A percentile compares a stretch with the other conserved stretches of the same genome.
Conservation (phyloP, 1,284 basidiomycete genomes). For the Microbotryum saponariae region DNA sequence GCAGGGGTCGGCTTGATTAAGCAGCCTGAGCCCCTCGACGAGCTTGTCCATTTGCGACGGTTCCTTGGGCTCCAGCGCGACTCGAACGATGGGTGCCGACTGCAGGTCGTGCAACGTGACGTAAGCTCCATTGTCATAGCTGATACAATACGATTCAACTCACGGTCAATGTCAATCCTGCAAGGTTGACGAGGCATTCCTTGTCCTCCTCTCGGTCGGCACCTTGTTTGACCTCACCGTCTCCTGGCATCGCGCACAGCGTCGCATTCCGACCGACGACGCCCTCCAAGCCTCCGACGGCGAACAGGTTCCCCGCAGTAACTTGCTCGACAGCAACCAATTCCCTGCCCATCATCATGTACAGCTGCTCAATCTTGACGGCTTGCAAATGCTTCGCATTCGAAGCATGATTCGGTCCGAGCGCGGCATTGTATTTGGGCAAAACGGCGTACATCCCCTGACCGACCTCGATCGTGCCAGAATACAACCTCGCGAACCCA, state of each 20-base stretch:
- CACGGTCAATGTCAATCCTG: constrained; percentile 64
- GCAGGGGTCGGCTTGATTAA: constrained; percentile 94
- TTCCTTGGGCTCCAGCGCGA: constrained; percentile 80
- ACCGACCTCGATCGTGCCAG: constrained; percentile 67
- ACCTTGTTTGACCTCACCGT: constrained; percentile 42
- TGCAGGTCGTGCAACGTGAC: constrained; percentile 36
- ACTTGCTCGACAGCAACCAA: constrained; percentile 75
- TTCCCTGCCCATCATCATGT: constrained; percentile 97
- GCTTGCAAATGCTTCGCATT: constrained; percentile 64
- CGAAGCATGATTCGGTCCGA: constrained; percentile 58
- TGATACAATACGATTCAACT: constrained; percentile 32
- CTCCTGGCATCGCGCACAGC: constrained; percentile 53
- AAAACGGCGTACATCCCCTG: constrained; percentile 65
- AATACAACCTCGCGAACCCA: constrained; percentile 90
- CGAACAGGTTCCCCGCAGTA: constrained; percentile 92
- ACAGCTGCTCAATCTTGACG: constrained; percentile 66
- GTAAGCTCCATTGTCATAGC: neutral
- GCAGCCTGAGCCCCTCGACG: constrained; percentile 74
- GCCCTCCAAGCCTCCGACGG: constrained; percentile 80
- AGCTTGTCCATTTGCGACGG: constrained; percentile 90
- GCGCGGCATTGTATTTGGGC: constrained; percentile 75
- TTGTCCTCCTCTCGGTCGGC: constrained; percentile 44
- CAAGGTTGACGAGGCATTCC: constrained; percentile 67
- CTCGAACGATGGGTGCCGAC: constrained; percentile 85
- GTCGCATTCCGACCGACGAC: constrained; percentile 87